Conservation (phyloP, 345 rosid genomes). For the Camelina laxa region DNA sequence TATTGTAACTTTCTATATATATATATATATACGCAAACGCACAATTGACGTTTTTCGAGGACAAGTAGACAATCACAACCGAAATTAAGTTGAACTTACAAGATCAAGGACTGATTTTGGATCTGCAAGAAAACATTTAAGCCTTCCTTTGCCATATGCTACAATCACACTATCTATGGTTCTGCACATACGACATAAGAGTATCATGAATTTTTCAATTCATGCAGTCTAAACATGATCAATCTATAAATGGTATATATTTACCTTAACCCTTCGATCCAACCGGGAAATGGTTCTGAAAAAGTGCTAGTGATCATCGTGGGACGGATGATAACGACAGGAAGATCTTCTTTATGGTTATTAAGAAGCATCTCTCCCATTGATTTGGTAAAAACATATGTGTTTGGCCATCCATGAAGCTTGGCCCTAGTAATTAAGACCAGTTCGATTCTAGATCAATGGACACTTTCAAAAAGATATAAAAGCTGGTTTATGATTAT, state of each 20-base stretch:
- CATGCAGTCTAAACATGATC: not conserved
- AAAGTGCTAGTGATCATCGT: slow-evolving; percentile 70
- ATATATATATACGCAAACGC: not conserved
- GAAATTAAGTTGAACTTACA: slow-evolving; percentile 45
- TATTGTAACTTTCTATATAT: not conserved
- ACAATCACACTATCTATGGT: slow-evolving; percentile 60
- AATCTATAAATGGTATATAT: not conserved
- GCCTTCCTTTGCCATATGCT: slow-evolving; percentile 57
- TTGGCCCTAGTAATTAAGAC: slow-evolving; percentile 55
- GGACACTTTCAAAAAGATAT: not conserved
- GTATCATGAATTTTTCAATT: too few species aligned
- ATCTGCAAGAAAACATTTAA: slow-evolving; percentile 50
- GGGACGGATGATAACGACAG: slow-evolving; percentile 64
- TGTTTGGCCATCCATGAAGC: slow-evolving; percentile 76
- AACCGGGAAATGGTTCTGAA: slow-evolving; percentile 76
- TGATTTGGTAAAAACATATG: slow-evolving; percentile 82
- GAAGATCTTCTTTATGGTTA: slow-evolving; percentile 51
- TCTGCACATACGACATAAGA: slow-evolving; percentile 42
- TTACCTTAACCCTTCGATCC: slow-evolving; percentile 79
- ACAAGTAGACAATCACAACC: not conserved
- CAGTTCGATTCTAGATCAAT: not conserved
- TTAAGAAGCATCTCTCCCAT: slow-evolving; percentile 81
- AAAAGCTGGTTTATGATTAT: not conserved
- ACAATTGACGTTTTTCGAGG: slow-evolving; percentile 29
- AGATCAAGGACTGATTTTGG: slow-evolving; percentile 48